These are phyloP conservation scores for Corylus avellana DNA, from an alignment of 306 rosid species.

Conservation along the genomic window DNA sequence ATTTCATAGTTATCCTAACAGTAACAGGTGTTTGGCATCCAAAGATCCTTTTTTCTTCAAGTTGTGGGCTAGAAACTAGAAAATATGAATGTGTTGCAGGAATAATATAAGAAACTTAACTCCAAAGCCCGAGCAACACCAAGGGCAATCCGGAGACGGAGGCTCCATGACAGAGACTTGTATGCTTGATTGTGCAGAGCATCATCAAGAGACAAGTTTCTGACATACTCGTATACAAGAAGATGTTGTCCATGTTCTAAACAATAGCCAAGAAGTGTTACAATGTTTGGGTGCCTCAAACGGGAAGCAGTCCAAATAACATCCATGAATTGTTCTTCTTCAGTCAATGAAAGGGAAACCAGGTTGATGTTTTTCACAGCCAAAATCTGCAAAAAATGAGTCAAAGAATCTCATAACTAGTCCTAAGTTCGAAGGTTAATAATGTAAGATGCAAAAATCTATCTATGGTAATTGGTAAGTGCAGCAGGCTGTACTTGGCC, in stretches of 20 bases:
- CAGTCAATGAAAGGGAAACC: slow-evolving; percentile 60
- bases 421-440: slow-evolving; percentile 16
- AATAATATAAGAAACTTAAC: slow-evolving; percentile 55
- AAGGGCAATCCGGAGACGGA: slow-evolving; percentile 72
- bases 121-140: slow-evolving; percentile 84
- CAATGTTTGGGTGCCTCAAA: slow-evolving; percentile 80
- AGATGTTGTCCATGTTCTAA: slow-evolving; percentile 87
- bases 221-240: slow-evolving; percentile 68
- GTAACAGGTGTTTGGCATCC: not conserved
- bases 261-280: slow-evolving; percentile 75
- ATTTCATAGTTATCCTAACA: too few species aligned
- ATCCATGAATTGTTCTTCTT: slow-evolving; percentile 85
- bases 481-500: slow-evolving; percentile 56
- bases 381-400: slow-evolving; percentile 45
- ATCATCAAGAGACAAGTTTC: slow-evolving; percentile 59
- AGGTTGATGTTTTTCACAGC: slow-evolving; percentile 76
- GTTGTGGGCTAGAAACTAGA: not conserved
- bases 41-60: not conserved
- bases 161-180: slow-evolving; percentile 78
- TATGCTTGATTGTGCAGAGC: slow-evolving; percentile 66
- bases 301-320: slow-evolving; percentile 71
- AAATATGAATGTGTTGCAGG: slow-evolving; percentile 15
- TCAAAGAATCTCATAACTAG: slow-evolving; percentile 17
- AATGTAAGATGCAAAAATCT: not conserved
- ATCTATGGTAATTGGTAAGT: not conserved